phyloP scores from a whole-genome alignment of 331 rosid genomes.

The Erythrophleum ivorense region DNA sequence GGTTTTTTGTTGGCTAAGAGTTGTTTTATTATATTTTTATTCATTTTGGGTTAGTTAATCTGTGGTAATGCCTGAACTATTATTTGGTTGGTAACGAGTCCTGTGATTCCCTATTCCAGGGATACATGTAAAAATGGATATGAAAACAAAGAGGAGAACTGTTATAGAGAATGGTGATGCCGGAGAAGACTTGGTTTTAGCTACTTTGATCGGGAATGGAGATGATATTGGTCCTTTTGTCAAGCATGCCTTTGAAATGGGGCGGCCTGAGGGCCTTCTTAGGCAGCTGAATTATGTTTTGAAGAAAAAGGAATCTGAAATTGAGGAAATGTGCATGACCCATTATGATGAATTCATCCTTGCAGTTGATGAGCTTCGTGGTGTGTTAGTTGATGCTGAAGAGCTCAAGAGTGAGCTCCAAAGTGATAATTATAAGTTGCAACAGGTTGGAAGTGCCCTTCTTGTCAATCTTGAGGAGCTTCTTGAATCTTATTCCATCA shows the following conservation, averaged over 20 bases:
- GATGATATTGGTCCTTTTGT: slow-evolving; percentile 87
- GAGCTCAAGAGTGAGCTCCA: slow-evolving; percentile 87
- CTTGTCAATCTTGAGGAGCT: slow-evolving; percentile 88
- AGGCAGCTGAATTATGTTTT: slow-evolving; percentile 81
- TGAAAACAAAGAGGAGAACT: slow-evolving; percentile 58
- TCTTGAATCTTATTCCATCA: slow-evolving; percentile 74
- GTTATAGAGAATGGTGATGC: slow-evolving; percentile 68
- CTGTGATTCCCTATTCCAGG: slow-evolving; percentile 37
- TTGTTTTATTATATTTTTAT: not conserved
- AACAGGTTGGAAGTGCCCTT: slow-evolving; percentile 81
- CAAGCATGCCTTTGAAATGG: slow-evolving; percentile 89
- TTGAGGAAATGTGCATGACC: slow-evolving; percentile 94
- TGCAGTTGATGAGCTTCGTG: slow-evolving; percentile 97
- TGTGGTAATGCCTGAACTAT: slow-evolving; percentile 16
- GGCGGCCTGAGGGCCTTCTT: slow-evolving; percentile 77
- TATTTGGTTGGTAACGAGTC: slow-evolving; percentile 16
- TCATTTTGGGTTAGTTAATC: not conserved
- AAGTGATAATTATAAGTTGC: slow-evolving; percentile 82
- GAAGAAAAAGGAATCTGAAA: slow-evolving; percentile 82
- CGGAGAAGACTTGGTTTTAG: slow-evolving; percentile 83
- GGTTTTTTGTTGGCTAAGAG: not conserved
- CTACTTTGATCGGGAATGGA: slow-evolving; percentile 78
- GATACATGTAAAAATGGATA: slow-evolving; percentile 55
- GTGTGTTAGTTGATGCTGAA: slow-evolving; percentile 91
- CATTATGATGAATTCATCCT: slow-evolving; percentile 94